phyloP scores from a whole-genome alignment of 805 yeast species.

The Zygotorulaspora danielsina region DNA sequence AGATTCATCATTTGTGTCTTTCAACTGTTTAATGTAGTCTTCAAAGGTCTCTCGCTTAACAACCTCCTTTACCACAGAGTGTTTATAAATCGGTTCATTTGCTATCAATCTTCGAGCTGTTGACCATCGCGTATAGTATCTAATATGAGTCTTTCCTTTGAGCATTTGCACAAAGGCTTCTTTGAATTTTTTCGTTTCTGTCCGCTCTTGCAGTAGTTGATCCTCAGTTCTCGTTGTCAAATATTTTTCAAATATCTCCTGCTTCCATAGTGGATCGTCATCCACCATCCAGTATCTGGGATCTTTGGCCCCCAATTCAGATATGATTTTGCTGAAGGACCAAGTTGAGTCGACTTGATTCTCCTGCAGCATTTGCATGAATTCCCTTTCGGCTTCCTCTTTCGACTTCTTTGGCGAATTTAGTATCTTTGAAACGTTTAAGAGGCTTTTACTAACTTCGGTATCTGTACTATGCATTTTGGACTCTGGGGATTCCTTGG shows the following conservation, averaged over 20 bases:
- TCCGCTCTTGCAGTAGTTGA: constrained; percentile 50
- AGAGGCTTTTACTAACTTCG: constrained; percentile 19
- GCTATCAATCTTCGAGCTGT: constrained; percentile 49
- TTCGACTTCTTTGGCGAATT: constrained; percentile 24
- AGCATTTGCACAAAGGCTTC: constrained; percentile 49
- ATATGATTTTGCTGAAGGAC: constrained; percentile 66
- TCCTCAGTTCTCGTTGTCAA: constrained; percentile 46
- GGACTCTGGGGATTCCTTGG: background rate
- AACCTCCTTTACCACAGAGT: constrained; percentile 53
- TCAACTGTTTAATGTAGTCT: constrained; percentile 45
- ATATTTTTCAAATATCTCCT: constrained; percentile 60
- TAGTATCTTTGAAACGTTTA: constrained; percentile 29
- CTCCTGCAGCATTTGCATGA: constrained; percentile 49
- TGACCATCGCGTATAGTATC: constrained; percentile 60
- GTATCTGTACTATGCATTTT: background rate
- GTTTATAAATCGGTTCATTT: constrained; percentile 64
- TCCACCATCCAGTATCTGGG: constrained; percentile 64
- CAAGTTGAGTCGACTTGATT: constrained; percentile 64
- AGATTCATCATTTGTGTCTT: constrained; percentile 26
- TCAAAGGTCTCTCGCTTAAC: constrained; percentile 53
- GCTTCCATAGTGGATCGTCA: constrained; percentile 55
- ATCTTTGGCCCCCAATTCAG: constrained; percentile 48
- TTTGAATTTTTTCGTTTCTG: constrained; percentile 52
- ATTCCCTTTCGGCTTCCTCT: constrained; percentile 43
- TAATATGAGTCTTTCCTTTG: constrained; percentile 41